Evolutionary conservation across 2,329 filamentous ascomycete genomes (phyloP), one percentile per base, ranked within the genome.

Genomic region (Paraconiothyrium sp.): DNA sequence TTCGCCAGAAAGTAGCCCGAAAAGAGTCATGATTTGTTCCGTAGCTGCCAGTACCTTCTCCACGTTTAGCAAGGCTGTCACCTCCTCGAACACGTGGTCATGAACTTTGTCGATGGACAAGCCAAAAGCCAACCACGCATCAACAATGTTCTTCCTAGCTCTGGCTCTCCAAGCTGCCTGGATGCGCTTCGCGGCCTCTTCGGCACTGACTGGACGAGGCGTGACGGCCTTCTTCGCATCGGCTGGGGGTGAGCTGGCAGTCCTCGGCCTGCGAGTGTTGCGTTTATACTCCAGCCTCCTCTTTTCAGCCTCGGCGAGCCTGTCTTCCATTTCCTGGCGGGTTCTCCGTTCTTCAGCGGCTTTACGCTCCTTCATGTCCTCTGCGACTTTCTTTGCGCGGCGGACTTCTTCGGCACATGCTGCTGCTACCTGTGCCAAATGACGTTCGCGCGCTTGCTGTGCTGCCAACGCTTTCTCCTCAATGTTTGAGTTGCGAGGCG

Each of bases 341-440:
- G 92, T 84, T 71, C 89, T 88, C 68, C 84, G 85, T 59, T 91
- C 86, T 66, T 94, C 90, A 59, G 89, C 89, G 73, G 93, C 90
- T 65, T 92, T 88, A 76, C 90, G 90, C 80, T 92, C 90, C 78
- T 92, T 93, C 82, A 92, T 93, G 60, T 86, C 89, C 76, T 93
- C 91, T 14, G 92, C 92, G n/a, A 94, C 85, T 54, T 91, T 90
- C 82, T 94, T 94, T 56, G 92, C 92, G 66, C 91, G 86, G 74
- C 91, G 89, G 16, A 95, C 92, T 75, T 95, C 92, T 77, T 93
- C 92, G 22, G 92, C 92, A 73, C 92, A 94, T 62, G 88, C 86
- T 52, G 92, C 90, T 4, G 92, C 91, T 47, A 94, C 93, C 76
- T 94, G 92, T 9, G 91, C 92, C 20, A 95, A 80, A 69, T 94